phyloP scores from a whole-genome alignment of 805 yeast genomes.

The Ogataea pignaliae region DNA sequence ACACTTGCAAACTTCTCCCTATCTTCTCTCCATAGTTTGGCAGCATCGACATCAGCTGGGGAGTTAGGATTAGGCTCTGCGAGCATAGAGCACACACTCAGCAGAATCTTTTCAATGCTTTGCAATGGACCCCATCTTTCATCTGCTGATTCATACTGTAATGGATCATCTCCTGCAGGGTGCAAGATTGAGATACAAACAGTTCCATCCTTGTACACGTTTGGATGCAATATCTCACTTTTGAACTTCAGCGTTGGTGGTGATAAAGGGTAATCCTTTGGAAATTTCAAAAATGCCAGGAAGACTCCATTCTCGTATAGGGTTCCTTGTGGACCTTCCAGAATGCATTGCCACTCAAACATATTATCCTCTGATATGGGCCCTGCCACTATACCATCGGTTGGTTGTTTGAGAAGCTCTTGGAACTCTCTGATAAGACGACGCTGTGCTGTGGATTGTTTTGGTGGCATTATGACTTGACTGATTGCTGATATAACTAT shows the following conservation, averaged over 20 bases:
- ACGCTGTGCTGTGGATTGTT: conserved; percentile 58
- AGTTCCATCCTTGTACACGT: conserved; percentile 88
- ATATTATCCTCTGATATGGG: conserved; percentile 63
- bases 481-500: no score
- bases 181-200: conserved; percentile 95
- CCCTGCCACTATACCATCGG: conserved; percentile 94
- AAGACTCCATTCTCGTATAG: conserved; percentile 55
- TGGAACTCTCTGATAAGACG: conserved; percentile 85
- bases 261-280: conserved; percentile 48
- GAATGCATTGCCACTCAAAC: conserved; percentile 47
- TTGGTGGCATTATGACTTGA: conserved; percentile 18
- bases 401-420: conserved; percentile 79
- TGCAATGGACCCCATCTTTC: conserved; percentile 99
- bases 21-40: conserved; percentile 88
- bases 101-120: conserved; percentile 90
- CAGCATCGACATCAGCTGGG: conserved; percentile 82
- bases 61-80: conserved; percentile 96
- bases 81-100: conserved; percentile 92
- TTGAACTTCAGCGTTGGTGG: conserved; percentile 64
- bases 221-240: conserved; percentile 88
- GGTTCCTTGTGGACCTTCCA: conserved; percentile 52
- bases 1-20: conserved; percentile 59
- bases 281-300: conserved; percentile 43
- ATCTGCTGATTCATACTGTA: conserved; percentile 90
- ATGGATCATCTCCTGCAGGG: conserved; percentile 96